Percentiles rank a stretch among this genome's conserved stretches.
These are phyloP conservation scores for Termitomyces sp. DNA, from an alignment of 768 basidiomycete species.

Conservation along the genomic window DNA sequence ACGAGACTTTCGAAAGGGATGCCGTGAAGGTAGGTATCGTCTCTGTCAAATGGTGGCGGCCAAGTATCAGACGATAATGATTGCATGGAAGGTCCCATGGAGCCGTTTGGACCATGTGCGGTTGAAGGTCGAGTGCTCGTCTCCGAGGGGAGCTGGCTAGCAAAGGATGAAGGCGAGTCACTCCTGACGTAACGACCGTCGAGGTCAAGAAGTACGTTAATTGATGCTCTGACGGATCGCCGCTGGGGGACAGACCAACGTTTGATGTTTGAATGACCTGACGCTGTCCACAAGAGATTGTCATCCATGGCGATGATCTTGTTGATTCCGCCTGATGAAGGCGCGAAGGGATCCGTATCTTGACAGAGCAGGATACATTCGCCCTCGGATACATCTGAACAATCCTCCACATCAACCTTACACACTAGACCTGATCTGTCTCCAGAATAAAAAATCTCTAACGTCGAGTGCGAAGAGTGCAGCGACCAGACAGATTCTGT, in stretches of 20 bases:
- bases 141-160: conserved; percentile 18
- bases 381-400: conserved; percentile 78
- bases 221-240: conserved; percentile 32
- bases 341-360: conserved; percentile 41
- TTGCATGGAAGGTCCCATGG: conserved; percentile 31
- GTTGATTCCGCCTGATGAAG: conserved; percentile 60
- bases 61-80: conserved; percentile 33
- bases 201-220: conserved; percentile 12
- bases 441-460: conserved; percentile 91
- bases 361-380: conserved; percentile 85
- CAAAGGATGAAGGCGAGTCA: conserved; percentile 19
- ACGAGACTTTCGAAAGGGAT: conserved; percentile 74
- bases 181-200: conserved; percentile 14
- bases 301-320: conserved; percentile 83
- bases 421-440: conserved; percentile 89
- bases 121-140: conserved; percentile 28
- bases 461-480: conserved; percentile 79
- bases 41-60: conserved; percentile 24
- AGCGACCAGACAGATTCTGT: conserved; percentile 94
- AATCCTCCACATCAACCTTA: conserved; percentile 86
- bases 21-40: conserved; percentile 44
- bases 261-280: conserved; percentile 74
- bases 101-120: conserved; percentile 24
- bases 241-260: conserved; percentile 75
- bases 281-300: conserved; percentile 85